A percentile compares a stretch with the other conserved stretches of the same genome.
phyloP scores from a whole-genome alignment of 2,329 filamentous ascomycete genomes.

The Pyricularia pennisetigena region DNA sequence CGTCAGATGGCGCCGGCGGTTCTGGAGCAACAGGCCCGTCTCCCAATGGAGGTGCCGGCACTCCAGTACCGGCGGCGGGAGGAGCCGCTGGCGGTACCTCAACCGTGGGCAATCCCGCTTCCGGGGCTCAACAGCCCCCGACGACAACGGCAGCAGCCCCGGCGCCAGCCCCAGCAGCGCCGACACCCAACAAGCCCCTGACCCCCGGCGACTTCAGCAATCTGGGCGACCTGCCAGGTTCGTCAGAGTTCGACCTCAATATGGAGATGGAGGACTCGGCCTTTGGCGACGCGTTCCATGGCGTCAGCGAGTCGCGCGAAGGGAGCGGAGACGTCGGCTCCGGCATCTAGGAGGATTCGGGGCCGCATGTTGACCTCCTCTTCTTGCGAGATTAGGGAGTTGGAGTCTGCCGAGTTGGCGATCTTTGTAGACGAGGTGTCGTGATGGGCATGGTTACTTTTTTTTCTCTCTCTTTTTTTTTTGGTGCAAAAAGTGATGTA shows the following conservation, averaged over 20 bases:
- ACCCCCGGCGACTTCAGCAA: constrained; percentile 51
- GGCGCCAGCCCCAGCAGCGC: constrained; percentile 5
- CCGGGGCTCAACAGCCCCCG: neutral
- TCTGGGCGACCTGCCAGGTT: constrained; percentile 42
- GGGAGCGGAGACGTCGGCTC: constrained; percentile 2
- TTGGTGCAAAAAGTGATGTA: neutral
- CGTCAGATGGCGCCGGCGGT: neutral
- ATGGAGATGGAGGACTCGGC: constrained; percentile 70
- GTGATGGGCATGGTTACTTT: neutral
- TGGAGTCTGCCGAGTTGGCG: neutral
- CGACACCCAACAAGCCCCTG: constrained; percentile 28
- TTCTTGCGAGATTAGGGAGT: neutral
- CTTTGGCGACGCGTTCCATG: constrained; percentile 76
- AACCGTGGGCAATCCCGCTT: neutral
- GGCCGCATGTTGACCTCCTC: neutral
- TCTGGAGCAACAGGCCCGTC: neutral
- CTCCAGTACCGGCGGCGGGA: constrained; percentile 13
- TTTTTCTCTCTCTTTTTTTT: neutral
- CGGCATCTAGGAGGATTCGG: neutral
- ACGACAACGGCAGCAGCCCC: neutral
- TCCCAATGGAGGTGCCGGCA: constrained; percentile 8
- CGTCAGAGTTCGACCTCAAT: constrained; percentile 45
- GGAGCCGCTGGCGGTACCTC: neutral
- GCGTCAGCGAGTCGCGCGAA: constrained; percentile 29
- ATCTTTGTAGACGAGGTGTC: neutral